Evolutionary conservation across 257 asterid genomes (phyloP), one percentile per base, ranked within the genome.

Genomic region (Thymus quinquecostatus): DNA sequence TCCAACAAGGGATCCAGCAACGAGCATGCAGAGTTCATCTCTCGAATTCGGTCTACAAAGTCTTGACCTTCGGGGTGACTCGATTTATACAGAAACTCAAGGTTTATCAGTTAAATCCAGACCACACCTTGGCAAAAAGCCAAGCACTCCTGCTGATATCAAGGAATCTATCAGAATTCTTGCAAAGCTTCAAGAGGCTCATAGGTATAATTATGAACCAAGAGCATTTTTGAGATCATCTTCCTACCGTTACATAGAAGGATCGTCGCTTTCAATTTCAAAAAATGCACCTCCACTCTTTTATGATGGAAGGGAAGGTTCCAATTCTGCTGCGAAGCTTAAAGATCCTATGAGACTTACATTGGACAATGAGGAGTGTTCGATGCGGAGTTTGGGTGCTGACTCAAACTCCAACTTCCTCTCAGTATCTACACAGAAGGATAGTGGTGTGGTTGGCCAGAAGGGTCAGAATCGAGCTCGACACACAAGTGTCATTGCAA

Each of bases 401-500:
- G 88, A 85, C 57, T 79, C 87, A 28, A 83, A 84, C 64, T 77
- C 89, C 64, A 74, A 61, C 69, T 10, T 76, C 48, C 76, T 78
- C 58, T 59, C 71, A 64, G 84, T 80, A 63, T 68, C 77, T 60
- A 58, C 74, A 66, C 90, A 78, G 57, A 82, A 82, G 68, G 85
- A 79, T 54, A 64, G 69, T 53, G 76, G 68, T 49, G 81, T 56
- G 75, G 68, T 74, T 58, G 79, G 73, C 68, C 62, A 74, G 38
- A 79, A 75, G 62, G 53, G 74, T 69, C 78, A 58, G 60, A 70
- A 29, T 74, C 89, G 75, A 72, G 73, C 83, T 7, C 83, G 96
- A 30, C 95, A 89, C 58, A 89, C 97, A 6, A 89, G 96, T 72
- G 91, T 93, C 33, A 92, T 93, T 64, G 98, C 98, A 28, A 93